These are phyloP conservation scores for Sphagnum fallax DNA, from an alignment of 228 moss, liverwort and hornwort species.

Conservation along the genomic window DNA sequence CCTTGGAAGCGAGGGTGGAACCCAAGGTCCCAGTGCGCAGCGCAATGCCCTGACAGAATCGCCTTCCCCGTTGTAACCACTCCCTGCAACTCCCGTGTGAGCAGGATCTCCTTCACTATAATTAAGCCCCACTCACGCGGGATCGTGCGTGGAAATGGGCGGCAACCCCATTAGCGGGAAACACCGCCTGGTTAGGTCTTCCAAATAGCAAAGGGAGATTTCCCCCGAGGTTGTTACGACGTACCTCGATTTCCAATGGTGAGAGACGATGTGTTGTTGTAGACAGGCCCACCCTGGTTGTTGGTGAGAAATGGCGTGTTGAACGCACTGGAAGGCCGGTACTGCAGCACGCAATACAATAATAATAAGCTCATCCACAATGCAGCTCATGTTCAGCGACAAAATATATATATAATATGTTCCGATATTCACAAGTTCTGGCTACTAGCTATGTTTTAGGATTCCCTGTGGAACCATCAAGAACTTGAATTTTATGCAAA, in stretches of 20 bases:
- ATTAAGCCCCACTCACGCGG: too few relatives aligned
- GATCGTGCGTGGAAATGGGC: too few relatives aligned
- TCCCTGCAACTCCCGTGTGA: too few relatives aligned
- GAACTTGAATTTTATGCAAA: not conserved
- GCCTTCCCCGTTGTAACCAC: too few relatives aligned
- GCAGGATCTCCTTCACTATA: too few relatives aligned
- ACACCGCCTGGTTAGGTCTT: too few relatives aligned
- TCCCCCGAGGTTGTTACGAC: too few relatives aligned
- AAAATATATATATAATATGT: not conserved
- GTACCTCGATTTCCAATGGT: conserved; percentile 53
- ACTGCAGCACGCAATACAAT: conserved; percentile 23
- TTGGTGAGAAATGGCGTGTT: conserved; percentile 54
- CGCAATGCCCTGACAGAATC: too few relatives aligned
- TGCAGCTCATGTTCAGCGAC: not conserved
- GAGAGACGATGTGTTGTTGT: conserved; percentile 47
- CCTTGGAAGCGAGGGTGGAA: too few relatives aligned
- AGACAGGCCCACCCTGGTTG: conserved; percentile 55
- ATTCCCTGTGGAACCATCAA: not conserved
- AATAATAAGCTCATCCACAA: not conserved
- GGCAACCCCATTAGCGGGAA: too few relatives aligned
- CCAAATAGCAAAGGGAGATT: too few relatives aligned
- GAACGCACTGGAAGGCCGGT: conserved; percentile 51
- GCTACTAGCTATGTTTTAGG: not conserved
- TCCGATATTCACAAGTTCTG: not conserved
- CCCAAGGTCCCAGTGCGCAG: too few relatives aligned